These are phyloP conservation scores for Apophysomyces elegans DNA, from an alignment of 371 early-diverging fungal genomes.

Conservation along the genomic window DNA sequence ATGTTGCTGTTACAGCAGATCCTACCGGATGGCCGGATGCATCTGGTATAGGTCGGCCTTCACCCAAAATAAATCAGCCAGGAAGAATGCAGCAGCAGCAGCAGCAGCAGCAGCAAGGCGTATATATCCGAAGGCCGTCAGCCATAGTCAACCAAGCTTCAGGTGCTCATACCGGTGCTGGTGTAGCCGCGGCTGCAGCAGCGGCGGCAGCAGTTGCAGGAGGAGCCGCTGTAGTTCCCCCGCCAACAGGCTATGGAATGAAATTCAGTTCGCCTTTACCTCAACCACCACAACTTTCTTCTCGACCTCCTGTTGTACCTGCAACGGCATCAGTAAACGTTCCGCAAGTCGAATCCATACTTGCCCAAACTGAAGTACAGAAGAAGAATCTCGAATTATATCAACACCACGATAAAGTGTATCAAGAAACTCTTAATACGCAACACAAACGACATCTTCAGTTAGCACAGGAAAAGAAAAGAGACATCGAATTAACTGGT, in stretches of 20 bases:
- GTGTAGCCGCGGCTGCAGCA: constrained; percentile 12
- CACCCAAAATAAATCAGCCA: constrained; percentile 3
- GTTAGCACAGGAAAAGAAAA: constrained; percentile 50
- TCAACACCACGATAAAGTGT: constrained; percentile 34
- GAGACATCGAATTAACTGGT: constrained; percentile 38
- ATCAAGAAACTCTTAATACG: constrained; percentile 42
- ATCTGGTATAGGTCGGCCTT: neutral
- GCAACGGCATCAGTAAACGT: constrained; percentile 5
- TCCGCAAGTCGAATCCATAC: constrained; percentile 14
- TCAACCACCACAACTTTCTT: constrained; percentile 15
- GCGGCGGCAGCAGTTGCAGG: constrained; percentile 14
- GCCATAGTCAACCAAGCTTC: neutral
- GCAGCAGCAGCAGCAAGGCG: constrained; percentile 14
- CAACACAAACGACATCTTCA: constrained; percentile 48
- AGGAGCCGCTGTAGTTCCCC: neutral
- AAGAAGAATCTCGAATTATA: constrained; percentile 32
- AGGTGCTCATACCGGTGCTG: constrained; percentile 3
- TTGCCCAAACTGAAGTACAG: constrained; percentile 22
- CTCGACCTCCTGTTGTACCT: constrained; percentile 20
- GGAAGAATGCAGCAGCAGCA: constrained; percentile 7
- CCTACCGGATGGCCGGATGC: constrained; percentile 14
- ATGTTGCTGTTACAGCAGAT: constrained; percentile 8
- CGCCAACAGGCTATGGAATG: constrained; percentile 9
- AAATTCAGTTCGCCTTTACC: neutral
- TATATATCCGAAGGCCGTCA: constrained; percentile 4